Percentiles rank a stretch among this genome's conserved stretches.
phyloP scores from a whole-genome alignment of 2,329 filamentous ascomycete species.

The Fusarium equiseti region DNA sequence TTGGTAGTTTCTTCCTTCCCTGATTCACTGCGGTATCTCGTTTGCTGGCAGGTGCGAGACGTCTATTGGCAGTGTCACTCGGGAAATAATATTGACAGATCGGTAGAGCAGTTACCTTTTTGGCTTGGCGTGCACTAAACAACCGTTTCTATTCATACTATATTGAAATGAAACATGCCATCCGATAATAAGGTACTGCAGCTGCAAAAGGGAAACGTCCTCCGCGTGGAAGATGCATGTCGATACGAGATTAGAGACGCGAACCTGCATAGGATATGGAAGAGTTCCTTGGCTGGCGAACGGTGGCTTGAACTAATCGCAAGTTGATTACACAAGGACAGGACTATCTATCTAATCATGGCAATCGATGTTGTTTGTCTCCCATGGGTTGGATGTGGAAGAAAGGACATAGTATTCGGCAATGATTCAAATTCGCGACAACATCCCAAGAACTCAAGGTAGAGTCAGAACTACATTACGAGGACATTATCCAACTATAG shows the following conservation, averaged over 20 bases:
- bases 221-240: background rate
- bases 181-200: background rate
- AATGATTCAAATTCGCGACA: background rate
- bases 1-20: background rate
- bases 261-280: slow-evolving; percentile 26
- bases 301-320: background rate
- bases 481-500: background rate
- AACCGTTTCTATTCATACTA: background rate
- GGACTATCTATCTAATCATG: background rate
- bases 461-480: background rate
- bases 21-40: slow-evolving; percentile 6
- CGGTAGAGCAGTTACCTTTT: background rate
- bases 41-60: slow-evolving; percentile 20
- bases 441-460: background rate
- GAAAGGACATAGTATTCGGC: background rate
- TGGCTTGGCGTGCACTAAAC: background rate
- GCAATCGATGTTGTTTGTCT: slow-evolving; percentile 1
- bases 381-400: background rate
- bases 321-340: background rate
- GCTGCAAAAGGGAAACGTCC: background rate
- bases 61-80: slow-evolving; percentile 15
- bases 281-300: background rate
- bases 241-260: slow-evolving; percentile 28
- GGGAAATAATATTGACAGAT: background rate
- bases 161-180: background rate